Conservation (phyloP, 2,329 filamentous ascomycete species). For the Simplicillium aogashimaense region DNA sequence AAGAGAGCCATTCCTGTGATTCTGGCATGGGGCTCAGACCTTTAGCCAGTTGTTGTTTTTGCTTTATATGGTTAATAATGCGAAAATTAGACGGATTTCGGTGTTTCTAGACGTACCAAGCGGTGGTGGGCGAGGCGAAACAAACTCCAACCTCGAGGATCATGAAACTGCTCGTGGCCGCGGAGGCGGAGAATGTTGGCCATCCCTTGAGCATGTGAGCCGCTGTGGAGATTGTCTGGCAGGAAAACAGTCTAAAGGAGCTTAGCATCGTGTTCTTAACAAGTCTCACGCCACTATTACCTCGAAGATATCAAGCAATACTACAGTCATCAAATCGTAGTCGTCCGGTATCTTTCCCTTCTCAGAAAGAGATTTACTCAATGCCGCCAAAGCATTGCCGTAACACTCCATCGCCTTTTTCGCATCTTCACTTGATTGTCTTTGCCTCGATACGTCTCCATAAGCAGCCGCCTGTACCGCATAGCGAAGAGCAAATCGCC, state of each 20-base stretch:
- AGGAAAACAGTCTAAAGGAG: slow-evolving; percentile 20
- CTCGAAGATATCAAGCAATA: slow-evolving; percentile 29
- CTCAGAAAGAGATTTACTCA: slow-evolving; percentile 19
- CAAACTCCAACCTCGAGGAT: slow-evolving; percentile 25
- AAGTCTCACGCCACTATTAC: slow-evolving; percentile 10
- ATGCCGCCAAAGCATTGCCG: slow-evolving; percentile 21
- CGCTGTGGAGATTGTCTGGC: slow-evolving; percentile 12
- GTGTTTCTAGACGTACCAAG: slow-evolving; percentile 10
- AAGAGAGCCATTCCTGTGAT: slow-evolving; percentile 18
- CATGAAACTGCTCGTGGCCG: slow-evolving; percentile 22
- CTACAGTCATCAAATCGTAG: slow-evolving; percentile 27
- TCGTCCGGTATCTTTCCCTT: slow-evolving; percentile 24
- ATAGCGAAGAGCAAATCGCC: slow-evolving; percentile 24
- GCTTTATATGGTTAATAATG: slow-evolving; percentile 7
- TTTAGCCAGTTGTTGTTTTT: slow-evolving; percentile 25
- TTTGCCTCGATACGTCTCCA: slow-evolving; percentile 19
- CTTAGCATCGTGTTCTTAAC: slow-evolving; percentile 1
- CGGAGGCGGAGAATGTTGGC: slow-evolving; percentile 26
- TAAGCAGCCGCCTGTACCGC: slow-evolving; percentile 25
- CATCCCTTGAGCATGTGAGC: slow-evolving; percentile 27
- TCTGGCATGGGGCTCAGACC: slow-evolving; percentile 16
- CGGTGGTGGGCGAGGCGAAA: slow-evolving; percentile 28
- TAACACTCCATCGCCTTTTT: slow-evolving; percentile 21
- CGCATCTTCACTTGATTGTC: slow-evolving; percentile 10
- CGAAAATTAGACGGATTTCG: background rate